These are phyloP conservation scores for Ocimum tenuiflorum DNA, from an alignment of 257 asterid genomes.

Conservation along the genomic window DNA sequence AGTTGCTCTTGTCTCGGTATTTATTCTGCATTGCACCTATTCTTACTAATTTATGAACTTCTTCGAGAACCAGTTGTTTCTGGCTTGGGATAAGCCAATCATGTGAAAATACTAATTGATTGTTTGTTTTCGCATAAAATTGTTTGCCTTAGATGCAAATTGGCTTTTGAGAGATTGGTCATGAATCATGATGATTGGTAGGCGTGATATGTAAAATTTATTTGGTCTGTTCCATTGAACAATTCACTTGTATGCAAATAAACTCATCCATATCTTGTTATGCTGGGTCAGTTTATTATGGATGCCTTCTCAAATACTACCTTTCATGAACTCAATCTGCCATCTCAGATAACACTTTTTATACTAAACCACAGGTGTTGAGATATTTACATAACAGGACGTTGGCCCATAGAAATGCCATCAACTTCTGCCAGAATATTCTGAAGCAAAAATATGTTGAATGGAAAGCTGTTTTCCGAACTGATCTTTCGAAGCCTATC, in stretches of 20 bases:
- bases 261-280: not conserved
- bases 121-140: not conserved
- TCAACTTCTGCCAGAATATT: conserved; percentile 65
- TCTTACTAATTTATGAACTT: not conserved
- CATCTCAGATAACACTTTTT: not conserved
- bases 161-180: not conserved
- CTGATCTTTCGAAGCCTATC: conserved; percentile 48
- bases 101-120: no score
- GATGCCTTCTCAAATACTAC: no score
- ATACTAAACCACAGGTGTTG: conserved; percentile 47
- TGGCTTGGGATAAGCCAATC: not conserved
- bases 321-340: no score
- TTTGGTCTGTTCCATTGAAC: not conserved
- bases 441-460: conserved; percentile 52
- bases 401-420: conserved; percentile 60
- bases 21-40: not conserved
- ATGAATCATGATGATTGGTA: not conserved
- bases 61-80: not conserved
- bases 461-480: conserved; percentile 55
- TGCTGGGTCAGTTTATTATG: not conserved
- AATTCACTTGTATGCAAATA: not conserved
- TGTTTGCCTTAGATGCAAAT: no score
- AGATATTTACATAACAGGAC: conserved; percentile 52
- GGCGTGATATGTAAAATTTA: not conserved
- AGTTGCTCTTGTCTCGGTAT: not conserved